Base-by-base conservation (phyloP, 495 filamentous ascomycete genomes). In the Neurospora sublineolata region DNA sequence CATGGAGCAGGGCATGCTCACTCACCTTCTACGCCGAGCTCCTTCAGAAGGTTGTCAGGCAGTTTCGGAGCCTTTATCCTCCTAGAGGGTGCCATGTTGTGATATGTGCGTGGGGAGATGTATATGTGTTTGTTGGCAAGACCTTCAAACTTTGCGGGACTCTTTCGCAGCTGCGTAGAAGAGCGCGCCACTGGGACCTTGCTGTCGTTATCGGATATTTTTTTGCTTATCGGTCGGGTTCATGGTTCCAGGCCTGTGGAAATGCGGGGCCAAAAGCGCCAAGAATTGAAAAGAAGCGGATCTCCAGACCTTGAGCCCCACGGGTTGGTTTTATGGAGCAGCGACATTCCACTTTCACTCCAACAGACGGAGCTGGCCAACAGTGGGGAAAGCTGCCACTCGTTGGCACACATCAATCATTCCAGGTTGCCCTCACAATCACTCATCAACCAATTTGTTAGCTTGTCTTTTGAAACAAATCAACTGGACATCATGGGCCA, bases 401-500 rank as follows among this genome's bases (percentile, higher is more conserved):
- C 27, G 52, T 60, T 33, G 52, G 9, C 52, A 33, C 52, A 33
- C 52, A 60, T 60, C 52, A 30, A 60, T 30, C 52, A 60, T 60
- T 60, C 27, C 12, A 64, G 52, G 52, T 36, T 33, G 27, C 14
- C 30, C 33, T 64, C 27, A 64, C 52, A 33, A 16, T 36, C 52
- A 64, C 52, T 33, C 52, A 33, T 64, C 52, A 64, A 33, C 27
- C 27, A 30, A 33, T 8, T 60, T 60, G 12, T 33, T 18, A 14
- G 5, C 52, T 60, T 27, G 2, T 27, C 6, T 33, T 16, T 33
- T 18, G 11, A 7, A 27, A 8, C 3, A 16, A 18, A 60, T 18
- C 12, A 33, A 60, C 14, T 4, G 5, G 14, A 12, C 46, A 77
- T 69, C 20, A 78, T 77, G 75, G 71, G 69, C 3, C 90, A 89